Evolutionary conservation across 352 stramenopile genomes (phyloP), one percentile per base, ranked within the genome.

Genomic region (Globisporangium alternatum): DNA sequence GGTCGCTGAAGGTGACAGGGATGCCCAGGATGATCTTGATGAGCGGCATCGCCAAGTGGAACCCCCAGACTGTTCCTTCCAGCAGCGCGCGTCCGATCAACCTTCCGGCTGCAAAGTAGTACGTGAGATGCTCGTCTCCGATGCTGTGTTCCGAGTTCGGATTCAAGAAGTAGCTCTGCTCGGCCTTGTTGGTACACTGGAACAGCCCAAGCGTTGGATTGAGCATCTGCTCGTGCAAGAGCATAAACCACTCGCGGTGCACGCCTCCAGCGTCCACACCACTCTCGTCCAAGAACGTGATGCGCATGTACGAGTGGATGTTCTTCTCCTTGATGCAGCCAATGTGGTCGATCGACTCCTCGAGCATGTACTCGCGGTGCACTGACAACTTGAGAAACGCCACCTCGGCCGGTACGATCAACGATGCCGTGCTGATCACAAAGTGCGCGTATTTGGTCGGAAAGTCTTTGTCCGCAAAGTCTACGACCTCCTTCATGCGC

Each of bases 11-110:
- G 2, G 83, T 93, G 19, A 99, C 82, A 2, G 97, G 97, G 63
- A 95, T 95, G 51, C 91, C 96, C 8, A 99, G 77, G n/a, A 99
- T 90, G 63, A 99, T 89, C 77, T 99, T 99, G 72, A 99, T 97
- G 59, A 99, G 74, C 51, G 97, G 92, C 12, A 95, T 76, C 7
- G 96, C 85, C 47, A 99, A 85, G 67, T 98, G 97, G 48, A 96
- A 96, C 30, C 86, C 77, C 37, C 98, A 91, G 9, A 98, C 75
- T 33, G 97, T 86, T 48, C 93, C 86, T 75, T 99, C 96, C 2
- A 92, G 65, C 31, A 91, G 56, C 2, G 73, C 77, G 1, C 81
- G 77, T 2, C 83, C 82, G 56, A 95, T 72, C 13, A 93, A 65
- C 5, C 83, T 75, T 10, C 83, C 83, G 3, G 77, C 79, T 9